phyloP scores from a whole-genome alignment of 2,329 filamentous ascomycete species.

The Alternaria sp. region DNA sequence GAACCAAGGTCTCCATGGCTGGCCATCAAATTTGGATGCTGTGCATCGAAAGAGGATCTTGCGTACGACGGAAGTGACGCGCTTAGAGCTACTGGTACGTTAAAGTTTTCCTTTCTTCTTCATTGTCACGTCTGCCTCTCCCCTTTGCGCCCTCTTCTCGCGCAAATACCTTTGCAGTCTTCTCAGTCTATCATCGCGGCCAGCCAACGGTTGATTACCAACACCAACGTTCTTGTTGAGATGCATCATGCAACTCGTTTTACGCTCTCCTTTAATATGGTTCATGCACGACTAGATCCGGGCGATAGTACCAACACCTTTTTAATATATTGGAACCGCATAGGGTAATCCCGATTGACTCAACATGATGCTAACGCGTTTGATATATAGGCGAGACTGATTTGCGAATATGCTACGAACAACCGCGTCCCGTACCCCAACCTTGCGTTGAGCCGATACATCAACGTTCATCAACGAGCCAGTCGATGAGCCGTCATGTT shows the following conservation, averaged over 20 bases:
- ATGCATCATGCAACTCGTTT: constrained; percentile 28
- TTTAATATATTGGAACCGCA: constrained; percentile 22
- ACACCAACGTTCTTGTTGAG: constrained; percentile 29
- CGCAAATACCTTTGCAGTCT: background rate
- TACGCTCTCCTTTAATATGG: constrained; percentile 39
- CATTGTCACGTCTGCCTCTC: background rate
- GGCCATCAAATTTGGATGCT: constrained; percentile 51
- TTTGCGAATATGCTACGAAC: constrained; percentile 47
- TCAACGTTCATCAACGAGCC: constrained; percentile 47
- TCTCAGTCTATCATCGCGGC: background rate
- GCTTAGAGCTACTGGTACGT: constrained; percentile 42
- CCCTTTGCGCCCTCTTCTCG: constrained; percentile 1
- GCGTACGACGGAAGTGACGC: constrained; percentile 35
- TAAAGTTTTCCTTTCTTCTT: constrained; percentile 16
- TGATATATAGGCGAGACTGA: constrained; percentile 31
- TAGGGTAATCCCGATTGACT: constrained; percentile 15
- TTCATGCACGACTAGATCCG: constrained; percentile 26
- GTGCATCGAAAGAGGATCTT: constrained; percentile 46
- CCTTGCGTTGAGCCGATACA: constrained; percentile 43
- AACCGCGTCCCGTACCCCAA: constrained; percentile 39
- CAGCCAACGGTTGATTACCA: background rate
- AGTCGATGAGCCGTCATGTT: constrained; percentile 47
- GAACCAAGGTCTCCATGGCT: constrained; percentile 41
- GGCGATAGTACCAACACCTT: constrained; percentile 20
- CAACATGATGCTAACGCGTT: constrained; percentile 26